phyloP scores from a whole-genome alignment of 2,329 filamentous ascomycete genomes.

The Bipolaris gigantea region DNA sequence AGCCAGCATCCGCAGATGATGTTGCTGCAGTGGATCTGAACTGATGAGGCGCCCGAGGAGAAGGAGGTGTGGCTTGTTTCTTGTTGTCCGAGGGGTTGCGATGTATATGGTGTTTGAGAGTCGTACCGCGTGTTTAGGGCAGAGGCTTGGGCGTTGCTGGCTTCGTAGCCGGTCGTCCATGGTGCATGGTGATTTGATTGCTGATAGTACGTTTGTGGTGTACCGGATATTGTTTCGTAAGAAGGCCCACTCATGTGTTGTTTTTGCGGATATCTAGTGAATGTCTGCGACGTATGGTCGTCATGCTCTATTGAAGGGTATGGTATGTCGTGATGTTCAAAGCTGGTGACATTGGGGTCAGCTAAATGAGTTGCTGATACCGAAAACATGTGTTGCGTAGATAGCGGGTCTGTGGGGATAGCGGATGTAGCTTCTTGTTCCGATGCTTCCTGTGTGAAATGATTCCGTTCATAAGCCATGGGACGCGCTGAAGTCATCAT shows the following conservation, averaged over 20 bases:
- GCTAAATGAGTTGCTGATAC: neutral
- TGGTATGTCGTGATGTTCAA: neutral
- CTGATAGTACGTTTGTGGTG: neutral
- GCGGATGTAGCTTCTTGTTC: neutral
- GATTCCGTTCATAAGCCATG: neutral
- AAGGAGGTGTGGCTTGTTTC: too few species aligned
- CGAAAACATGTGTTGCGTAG: neutral
- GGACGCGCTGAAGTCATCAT: too few species aligned
- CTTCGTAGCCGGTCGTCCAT: neutral
- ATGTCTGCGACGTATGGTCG: neutral
- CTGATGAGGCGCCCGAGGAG: neutral
- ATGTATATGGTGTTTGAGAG: neutral
- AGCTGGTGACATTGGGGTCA: neutral
- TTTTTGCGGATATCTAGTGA: neutral
- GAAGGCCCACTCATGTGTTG: neutral
- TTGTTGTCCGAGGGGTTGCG: neutral
- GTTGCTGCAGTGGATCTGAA: neutral
- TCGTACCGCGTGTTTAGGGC: neutral
- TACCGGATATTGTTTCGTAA: neutral
- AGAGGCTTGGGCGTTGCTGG: neutral
- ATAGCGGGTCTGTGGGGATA: neutral
- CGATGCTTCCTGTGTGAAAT: neutral
- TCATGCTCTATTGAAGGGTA: neutral
- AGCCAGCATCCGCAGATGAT: neutral
- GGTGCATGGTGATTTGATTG: neutral